These are phyloP conservation scores for Wickerhamomyces ciferrii DNA, from an alignment of 805 yeast species.

Conservation along the genomic window DNA sequence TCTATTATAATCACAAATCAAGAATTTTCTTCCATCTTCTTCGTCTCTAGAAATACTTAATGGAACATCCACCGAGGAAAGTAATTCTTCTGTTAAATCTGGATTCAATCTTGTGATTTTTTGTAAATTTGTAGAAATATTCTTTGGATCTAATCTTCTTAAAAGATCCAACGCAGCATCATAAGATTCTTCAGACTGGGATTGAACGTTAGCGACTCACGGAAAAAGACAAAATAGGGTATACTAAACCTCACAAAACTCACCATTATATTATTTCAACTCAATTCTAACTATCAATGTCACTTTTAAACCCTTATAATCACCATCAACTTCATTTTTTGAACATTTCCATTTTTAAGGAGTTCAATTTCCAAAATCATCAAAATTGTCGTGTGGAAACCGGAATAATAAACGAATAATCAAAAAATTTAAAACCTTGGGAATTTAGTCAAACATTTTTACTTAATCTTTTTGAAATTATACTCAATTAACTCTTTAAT, in stretches of 20 bases:
- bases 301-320: too few relatives aligned
- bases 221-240: too few relatives aligned
- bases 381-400: too few relatives aligned
- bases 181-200: slow-evolving; percentile 35
- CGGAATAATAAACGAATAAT: too few relatives aligned
- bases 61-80: slow-evolving; percentile 86
- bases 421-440: too few relatives aligned
- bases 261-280: too few relatives aligned
- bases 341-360: too few relatives aligned
- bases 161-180: slow-evolving; percentile 79
- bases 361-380: too few relatives aligned
- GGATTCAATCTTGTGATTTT: slow-evolving; percentile 42
- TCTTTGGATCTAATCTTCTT: slow-evolving; percentile 68
- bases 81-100: slow-evolving; percentile 78
- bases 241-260: background rate
- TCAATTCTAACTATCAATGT: too few relatives aligned
- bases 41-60: slow-evolving; percentile 35
- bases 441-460: too few relatives aligned
- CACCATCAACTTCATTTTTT: background rate
- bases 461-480: background rate
- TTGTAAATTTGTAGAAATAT: slow-evolving; percentile 38
- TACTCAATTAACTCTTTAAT: background rate
- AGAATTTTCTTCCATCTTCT: slow-evolving; percentile 52
- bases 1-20: slow-evolving; percentile 91
- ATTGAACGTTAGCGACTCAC: too few relatives aligned